Evolutionary conservation across 306 rosid species (phyloP).

Genomic region (Trifolium repens): DNA sequence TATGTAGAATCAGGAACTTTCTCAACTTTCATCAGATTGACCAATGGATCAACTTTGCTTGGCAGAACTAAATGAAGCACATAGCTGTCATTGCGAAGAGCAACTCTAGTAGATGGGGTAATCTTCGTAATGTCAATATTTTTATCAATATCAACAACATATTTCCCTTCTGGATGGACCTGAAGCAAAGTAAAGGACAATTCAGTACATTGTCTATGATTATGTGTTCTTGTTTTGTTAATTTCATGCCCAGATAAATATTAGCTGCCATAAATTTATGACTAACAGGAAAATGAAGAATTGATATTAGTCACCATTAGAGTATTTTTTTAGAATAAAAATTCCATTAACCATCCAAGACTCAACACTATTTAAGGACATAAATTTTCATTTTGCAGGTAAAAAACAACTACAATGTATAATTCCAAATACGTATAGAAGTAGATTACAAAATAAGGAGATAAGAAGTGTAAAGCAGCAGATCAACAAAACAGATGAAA

Average conservation of each 20-base stretch:
- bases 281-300: slow-evolving; percentile 17
- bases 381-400: not conserved
- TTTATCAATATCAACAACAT: slow-evolving; percentile 96
- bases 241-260: slow-evolving; percentile 12
- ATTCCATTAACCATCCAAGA: slow-evolving; percentile 6
- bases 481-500: slow-evolving; percentile 10
- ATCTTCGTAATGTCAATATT: slow-evolving; percentile 93
- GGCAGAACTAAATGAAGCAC: slow-evolving; percentile 96
- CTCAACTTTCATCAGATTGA: slow-evolving; percentile 98
- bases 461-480: not conserved
- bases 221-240: not conserved
- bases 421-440: not conserved
- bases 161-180: slow-evolving; percentile 99
- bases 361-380: not conserved
- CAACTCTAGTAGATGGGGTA: slow-evolving; percentile 97
- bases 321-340: not conserved
- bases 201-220: not conserved
- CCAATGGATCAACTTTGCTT: slow-evolving; percentile 98
- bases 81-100: slow-evolving; percentile 97
- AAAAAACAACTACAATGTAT: slow-evolving; percentile 8
- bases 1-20: slow-evolving; percentile 99
- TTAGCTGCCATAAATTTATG: not conserved
- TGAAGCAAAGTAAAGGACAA: slow-evolving; percentile 37
- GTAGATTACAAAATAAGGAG: not conserved
- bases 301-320: not conserved